Percentiles rank a stretch among this genome's conserved stretches.
Conservation (phyloP, 108 stramenopile genomes). For the Nitzschia putrida region DNA sequence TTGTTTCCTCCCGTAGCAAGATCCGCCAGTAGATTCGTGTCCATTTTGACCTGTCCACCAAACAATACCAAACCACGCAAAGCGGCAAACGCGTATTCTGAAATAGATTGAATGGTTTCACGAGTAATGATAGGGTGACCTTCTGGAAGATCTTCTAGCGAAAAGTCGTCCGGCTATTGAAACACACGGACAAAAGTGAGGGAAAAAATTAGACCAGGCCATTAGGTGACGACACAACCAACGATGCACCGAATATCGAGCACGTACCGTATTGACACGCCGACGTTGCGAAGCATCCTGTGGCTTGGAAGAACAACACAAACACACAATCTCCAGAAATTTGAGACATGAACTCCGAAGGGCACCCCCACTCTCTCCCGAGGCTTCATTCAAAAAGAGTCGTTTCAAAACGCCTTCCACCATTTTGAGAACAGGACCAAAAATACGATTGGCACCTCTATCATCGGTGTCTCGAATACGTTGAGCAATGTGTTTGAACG, state of each 20-base stretch:
- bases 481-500: slow-evolving; percentile 73
- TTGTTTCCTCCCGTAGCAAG: slow-evolving; percentile 49
- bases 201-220: not conserved
- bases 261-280: slow-evolving; percentile 43
- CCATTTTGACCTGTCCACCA: slow-evolving; percentile 85
- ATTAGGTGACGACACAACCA: no score
- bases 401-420: slow-evolving; percentile 75
- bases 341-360: slow-evolving; percentile 82
- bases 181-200: not conserved
- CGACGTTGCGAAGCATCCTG: slow-evolving; percentile 51
- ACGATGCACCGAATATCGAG: not conserved
- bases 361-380: slow-evolving; percentile 49
- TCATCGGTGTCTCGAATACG: slow-evolving; percentile 78
- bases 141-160: slow-evolving; percentile 82
- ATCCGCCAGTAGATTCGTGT: slow-evolving; percentile 66
- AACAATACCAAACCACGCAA: slow-evolving; percentile 74
- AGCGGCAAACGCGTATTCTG: slow-evolving; percentile 83
- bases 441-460: slow-evolving; percentile 74
- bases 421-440: slow-evolving; percentile 85
- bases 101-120: slow-evolving; percentile 81
- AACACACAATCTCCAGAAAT: slow-evolving; percentile 85
- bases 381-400: slow-evolving; percentile 42
- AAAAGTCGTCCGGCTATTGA: slow-evolving; percentile 68
- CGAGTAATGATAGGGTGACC: slow-evolving; percentile 90
- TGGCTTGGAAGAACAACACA: slow-evolving; percentile 78